phyloP scores from a whole-genome alignment of 2,329 filamentous ascomycete species.

The Colletotrichum musae region DNA sequence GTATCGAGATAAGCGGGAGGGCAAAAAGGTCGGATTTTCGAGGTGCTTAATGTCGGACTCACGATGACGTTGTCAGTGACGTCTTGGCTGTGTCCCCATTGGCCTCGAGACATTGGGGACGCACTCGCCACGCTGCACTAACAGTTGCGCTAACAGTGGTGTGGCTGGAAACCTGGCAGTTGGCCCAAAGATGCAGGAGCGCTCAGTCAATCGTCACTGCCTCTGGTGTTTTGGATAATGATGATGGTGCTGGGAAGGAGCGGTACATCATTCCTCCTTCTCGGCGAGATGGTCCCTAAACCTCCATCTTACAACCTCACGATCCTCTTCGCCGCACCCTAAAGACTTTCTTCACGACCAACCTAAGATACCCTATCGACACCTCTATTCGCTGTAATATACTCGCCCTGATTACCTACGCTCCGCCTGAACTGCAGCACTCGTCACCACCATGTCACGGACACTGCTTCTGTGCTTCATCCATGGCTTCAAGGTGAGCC shows the following conservation, averaged over 20 bases:
- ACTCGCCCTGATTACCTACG: neutral
- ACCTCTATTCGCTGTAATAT: neutral
- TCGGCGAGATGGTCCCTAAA: neutral
- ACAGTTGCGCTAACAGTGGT: constrained; percentile 9
- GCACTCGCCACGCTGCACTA: constrained; percentile 38
- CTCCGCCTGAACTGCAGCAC: neutral
- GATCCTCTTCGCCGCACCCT: neutral
- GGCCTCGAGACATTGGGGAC: constrained; percentile 20
- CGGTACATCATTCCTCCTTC: constrained; percentile 6
- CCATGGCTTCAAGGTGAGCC: constrained; percentile 78
- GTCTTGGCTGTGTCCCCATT: constrained; percentile 33
- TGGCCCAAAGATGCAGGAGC: constrained; percentile 17
- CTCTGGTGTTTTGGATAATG: neutral
- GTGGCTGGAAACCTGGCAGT: constrained; percentile 42
- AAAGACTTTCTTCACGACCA: neutral
- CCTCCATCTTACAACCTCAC: neutral
- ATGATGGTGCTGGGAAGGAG: constrained; percentile 1
- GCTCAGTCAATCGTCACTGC: constrained; percentile 38
- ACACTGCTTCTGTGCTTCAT: constrained; percentile 81
- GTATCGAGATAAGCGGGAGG: too few species aligned
- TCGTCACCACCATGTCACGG: constrained; percentile 53
- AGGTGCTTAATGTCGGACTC: neutral
- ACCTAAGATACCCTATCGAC: neutral
- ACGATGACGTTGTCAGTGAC: constrained; percentile 42
- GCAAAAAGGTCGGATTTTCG: neutral